Conservation (phyloP, 306 rosid genomes). For the Datisca glomerata region DNA sequence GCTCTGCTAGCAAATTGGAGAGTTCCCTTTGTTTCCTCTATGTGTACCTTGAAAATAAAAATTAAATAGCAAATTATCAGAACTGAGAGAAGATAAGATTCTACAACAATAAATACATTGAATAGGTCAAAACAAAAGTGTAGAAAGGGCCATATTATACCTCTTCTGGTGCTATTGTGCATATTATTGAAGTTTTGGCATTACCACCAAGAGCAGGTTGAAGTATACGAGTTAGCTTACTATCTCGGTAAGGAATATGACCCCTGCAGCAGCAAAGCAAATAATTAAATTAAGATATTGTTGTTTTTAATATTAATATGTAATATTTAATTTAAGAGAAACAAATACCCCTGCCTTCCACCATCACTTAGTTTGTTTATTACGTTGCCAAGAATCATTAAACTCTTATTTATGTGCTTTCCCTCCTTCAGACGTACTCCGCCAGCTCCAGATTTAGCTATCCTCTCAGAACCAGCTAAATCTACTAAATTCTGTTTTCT, state of each 20-base stretch:
- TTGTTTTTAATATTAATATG: not conserved
- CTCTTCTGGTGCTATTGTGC: conserved; percentile 97
- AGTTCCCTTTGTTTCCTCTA: conserved; percentile 96
- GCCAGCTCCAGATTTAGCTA: conserved; percentile 94
- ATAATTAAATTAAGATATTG: not conserved
- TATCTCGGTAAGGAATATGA: conserved; percentile 93
- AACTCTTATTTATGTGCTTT: conserved; percentile 85
- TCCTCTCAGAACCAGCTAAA: conserved; percentile 93
- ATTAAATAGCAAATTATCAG: not conserved
- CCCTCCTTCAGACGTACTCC: conserved; percentile 97
- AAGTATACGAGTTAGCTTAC: conserved; percentile 94
- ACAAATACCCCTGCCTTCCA: conserved; percentile 58
- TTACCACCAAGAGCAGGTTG: conserved; percentile 99
- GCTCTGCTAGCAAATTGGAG: conserved; percentile 99
- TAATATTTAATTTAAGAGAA: not conserved
- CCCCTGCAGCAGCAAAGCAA: conserved; percentile 34
- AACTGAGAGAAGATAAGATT: not conserved
- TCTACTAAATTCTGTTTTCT: conserved; percentile 72
- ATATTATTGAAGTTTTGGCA: conserved; percentile 92
- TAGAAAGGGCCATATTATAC: too few species aligned
- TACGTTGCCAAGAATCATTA: conserved; percentile 91
- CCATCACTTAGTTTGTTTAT: conserved; percentile 93
- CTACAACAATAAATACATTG: not conserved
- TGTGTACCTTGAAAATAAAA: conserved; percentile 38
- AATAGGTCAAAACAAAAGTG: conserved; percentile 1